Evolutionary conservation across 495 filamentous ascomycete species (phyloP).

Genomic region (Hypoxylon lienhwacheense): DNA sequence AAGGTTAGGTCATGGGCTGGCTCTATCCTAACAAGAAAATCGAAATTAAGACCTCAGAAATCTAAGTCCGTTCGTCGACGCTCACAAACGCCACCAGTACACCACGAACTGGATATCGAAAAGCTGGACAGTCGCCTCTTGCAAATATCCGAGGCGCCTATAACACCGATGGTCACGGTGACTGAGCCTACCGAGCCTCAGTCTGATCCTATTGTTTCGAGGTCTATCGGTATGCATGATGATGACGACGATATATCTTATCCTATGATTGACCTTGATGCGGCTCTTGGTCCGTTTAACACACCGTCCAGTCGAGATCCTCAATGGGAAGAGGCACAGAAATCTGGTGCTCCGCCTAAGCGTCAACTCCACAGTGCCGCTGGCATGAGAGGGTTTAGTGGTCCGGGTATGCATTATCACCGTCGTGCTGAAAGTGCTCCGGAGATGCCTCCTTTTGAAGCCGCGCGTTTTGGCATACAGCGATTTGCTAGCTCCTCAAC

Average conservation of each 20-base stretch:
- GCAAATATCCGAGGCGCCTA: slow-evolving; percentile 30
- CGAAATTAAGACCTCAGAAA: slow-evolving; percentile 49
- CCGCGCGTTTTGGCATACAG: slow-evolving; percentile 59
- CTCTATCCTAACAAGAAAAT: slow-evolving; percentile 71
- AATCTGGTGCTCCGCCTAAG: slow-evolving; percentile 62
- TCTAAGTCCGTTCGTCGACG: slow-evolving; percentile 39
- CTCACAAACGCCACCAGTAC: slow-evolving; percentile 47
- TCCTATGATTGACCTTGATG: slow-evolving; percentile 91
- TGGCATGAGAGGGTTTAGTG: slow-evolving; percentile 69
- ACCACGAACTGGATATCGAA: slow-evolving; percentile 17
- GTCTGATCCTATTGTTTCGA: slow-evolving; percentile 17
- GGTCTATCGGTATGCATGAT: slow-evolving; percentile 37
- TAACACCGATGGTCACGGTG: slow-evolving; percentile 33
- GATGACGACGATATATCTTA: slow-evolving; percentile 66
- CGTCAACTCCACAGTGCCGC: slow-evolving; percentile 90
- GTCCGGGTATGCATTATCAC: slow-evolving; percentile 87
- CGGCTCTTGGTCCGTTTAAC: slow-evolving; percentile 91
- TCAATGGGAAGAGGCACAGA: slow-evolving; percentile 59
- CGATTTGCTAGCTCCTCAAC: slow-evolving; percentile 65
- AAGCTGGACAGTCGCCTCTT: slow-evolving; percentile 25
- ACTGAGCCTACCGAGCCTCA: slow-evolving; percentile 30
- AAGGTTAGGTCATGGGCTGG: slow-evolving; percentile 82
- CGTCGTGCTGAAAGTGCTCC: slow-evolving; percentile 91
- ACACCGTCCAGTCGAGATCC: slow-evolving; percentile 65
- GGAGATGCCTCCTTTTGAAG: slow-evolving; percentile 80